Evolutionary conservation across 2,329 filamentous ascomycete species (phyloP), one percentile per base, ranked within the genome.

Genomic region (Ophioceras dolichostomum): DNA sequence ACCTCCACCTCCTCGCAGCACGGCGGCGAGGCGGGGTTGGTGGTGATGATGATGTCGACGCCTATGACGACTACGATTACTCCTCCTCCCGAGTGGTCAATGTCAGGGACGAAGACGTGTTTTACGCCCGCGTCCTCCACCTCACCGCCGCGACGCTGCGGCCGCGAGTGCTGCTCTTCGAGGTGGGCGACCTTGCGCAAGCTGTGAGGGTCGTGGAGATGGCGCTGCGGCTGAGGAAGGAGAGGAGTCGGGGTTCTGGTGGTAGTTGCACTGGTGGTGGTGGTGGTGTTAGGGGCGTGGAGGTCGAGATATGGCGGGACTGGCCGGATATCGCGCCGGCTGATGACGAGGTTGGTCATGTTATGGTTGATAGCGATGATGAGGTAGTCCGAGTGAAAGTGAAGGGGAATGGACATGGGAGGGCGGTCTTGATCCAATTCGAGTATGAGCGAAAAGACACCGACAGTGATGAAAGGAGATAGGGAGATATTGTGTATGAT

Each of bases 221-320:
- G 50, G 70, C 65, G 6, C 37, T 55, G 19, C 36, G 36, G 6
- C 36, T 38, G 4, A n/a, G n/a, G n/a, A 26, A 26, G 24, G 24
- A 13, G 36, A 41, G 10, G 41, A 38, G 10, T 44, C 46, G 1
- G 32, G 14, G n/a, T n/a, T n/a, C n/a, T 17, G 28, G 5, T 14
- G 12, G 42, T 17, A 66, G 7, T 2, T 2, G 29, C 29, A 10
- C 12, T 31, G 13, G 79, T 89, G 3, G 66, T 69, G 2, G 47
- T 53, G n/a, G 57, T 73, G 49, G 68, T 64, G 12, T 38, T 53
- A 18, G 38, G 38, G 7, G n/a, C n/a, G 37, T 39, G 4, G 46
- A 58, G 39, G n/a, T 79, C 2, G 78, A 87, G 54, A 65, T 88
- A 5, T 89, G 83, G 84, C 61, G 79, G 39, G 83, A 89, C 52